Conservation (phyloP, 148 eudicot species). For the Rhododendron henanense region DNA sequence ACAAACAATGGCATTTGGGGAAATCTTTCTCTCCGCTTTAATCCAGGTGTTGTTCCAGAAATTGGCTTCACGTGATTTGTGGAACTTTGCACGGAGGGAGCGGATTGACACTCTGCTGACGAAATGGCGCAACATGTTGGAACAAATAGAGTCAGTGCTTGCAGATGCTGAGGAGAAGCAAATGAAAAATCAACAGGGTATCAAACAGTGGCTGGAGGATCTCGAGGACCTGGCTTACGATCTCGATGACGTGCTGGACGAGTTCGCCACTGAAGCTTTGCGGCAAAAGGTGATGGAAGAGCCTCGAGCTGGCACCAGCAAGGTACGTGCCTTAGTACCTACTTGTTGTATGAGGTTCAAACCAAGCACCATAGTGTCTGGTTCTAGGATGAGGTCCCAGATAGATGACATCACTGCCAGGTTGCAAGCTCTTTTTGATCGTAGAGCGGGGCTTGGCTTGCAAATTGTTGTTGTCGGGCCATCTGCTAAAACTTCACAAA, state of each 20-base stretch:
- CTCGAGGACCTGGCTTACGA: background rate
- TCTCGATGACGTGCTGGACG: background rate
- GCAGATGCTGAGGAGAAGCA: background rate
- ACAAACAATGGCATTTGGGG: background rate
- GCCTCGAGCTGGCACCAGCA: background rate
- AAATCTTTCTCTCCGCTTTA: background rate
- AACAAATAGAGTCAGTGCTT: background rate
- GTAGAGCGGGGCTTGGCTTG: background rate
- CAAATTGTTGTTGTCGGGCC: background rate
- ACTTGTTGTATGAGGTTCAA: background rate
- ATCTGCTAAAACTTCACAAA: background rate
- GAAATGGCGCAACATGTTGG: background rate
- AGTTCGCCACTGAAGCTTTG: background rate
- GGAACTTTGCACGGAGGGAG: background rate
- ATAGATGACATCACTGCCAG: background rate
- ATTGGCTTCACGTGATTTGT: background rate
- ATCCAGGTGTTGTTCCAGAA: background rate
- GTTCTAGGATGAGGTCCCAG: background rate
- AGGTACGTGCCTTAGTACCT: background rate
- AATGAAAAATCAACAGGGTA: background rate
- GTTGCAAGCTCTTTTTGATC: background rate
- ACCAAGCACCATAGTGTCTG: background rate
- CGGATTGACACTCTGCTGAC: background rate
- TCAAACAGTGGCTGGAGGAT: background rate
- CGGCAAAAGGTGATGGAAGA: background rate